phyloP scores from a whole-genome alignment of 2,329 filamentous ascomycete genomes.

The Epichloe coenophiala region DNA sequence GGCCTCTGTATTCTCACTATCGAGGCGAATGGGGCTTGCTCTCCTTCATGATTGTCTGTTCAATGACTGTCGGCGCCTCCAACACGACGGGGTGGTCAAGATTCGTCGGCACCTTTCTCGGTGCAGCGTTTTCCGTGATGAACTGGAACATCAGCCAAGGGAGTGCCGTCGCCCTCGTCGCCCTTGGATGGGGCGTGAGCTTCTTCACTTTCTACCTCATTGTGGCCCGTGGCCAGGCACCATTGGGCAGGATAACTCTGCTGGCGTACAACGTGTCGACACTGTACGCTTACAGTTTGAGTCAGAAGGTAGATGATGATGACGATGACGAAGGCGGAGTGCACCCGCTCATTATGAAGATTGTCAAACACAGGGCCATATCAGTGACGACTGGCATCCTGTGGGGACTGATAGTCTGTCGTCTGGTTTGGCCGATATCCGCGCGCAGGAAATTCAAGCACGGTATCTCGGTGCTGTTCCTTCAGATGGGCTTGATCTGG shows the following conservation, averaged over 20 bases:
- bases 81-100: constrained; percentile 79
- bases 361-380: constrained; percentile 69
- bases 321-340: constrained; percentile 71
- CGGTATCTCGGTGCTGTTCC: constrained; percentile 69
- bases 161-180: constrained; percentile 55
- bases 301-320: constrained; percentile 58
- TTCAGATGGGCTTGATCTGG: constrained; percentile 89
- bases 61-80: constrained; percentile 84
- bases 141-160: constrained; percentile 64
- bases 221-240: constrained; percentile 62
- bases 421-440: constrained; percentile 79
- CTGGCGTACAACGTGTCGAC: constrained; percentile 87
- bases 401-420: constrained; percentile 78
- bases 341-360: constrained; percentile 68
- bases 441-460: constrained; percentile 74
- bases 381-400: constrained; percentile 70
- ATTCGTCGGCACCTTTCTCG: constrained; percentile 69
- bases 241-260: constrained; percentile 79
- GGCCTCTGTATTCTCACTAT: constrained; percentile 68
- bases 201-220: constrained; percentile 77
- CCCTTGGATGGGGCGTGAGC: constrained; percentile 66
- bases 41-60: constrained; percentile 90
- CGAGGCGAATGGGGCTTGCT: constrained; percentile 89
- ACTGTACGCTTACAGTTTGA: constrained; percentile 78
- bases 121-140: constrained; percentile 56